These are phyloP conservation scores for Talaromyces ruber DNA, from an alignment of 495 filamentous ascomycete genomes.

Conservation along the genomic window DNA sequence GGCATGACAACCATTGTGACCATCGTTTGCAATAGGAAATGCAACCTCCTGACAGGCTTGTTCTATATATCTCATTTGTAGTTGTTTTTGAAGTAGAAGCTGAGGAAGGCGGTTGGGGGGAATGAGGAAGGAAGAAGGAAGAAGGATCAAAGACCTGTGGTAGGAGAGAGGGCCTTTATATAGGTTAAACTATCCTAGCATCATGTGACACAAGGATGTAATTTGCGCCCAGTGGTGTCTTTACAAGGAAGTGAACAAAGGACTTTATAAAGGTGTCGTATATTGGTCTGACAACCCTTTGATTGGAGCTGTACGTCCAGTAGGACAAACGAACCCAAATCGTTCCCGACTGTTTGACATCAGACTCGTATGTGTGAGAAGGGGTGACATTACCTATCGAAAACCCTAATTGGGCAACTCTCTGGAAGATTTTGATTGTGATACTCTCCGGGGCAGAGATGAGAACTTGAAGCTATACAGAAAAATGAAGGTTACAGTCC, in stretches of 20 bases:
- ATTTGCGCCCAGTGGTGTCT: neutral
- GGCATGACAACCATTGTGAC: too few relatives aligned
- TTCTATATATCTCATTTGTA: too few relatives aligned
- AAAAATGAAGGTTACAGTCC: too few relatives aligned
- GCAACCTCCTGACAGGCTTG: too few relatives aligned
- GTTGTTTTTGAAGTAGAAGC: too few relatives aligned
- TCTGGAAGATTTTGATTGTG: too few relatives aligned
- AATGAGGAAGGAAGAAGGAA: neutral
- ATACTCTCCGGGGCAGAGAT: too few relatives aligned
- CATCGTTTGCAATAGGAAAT: too few relatives aligned
- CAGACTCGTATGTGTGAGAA: neutral
- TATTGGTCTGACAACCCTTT: neutral
- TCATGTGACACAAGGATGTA: neutral
- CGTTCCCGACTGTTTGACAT: neutral
- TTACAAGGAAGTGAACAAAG: neutral
- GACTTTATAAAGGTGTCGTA: neutral
- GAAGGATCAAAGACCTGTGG: too few relatives aligned
- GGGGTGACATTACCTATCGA: neutral
- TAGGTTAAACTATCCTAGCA: neutral
- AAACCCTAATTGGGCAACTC: too few relatives aligned
- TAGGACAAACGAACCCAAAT: neutral
- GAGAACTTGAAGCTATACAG: too few relatives aligned
- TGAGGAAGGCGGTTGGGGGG: neutral
- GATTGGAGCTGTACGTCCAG: neutral
- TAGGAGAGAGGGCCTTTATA: too few relatives aligned